A percentile compares a stretch with the other conserved stretches of the same genome.
phyloP scores from a whole-genome alignment of 176 grass and related monocot genomes.

The Cenchrus purpureus region DNA sequence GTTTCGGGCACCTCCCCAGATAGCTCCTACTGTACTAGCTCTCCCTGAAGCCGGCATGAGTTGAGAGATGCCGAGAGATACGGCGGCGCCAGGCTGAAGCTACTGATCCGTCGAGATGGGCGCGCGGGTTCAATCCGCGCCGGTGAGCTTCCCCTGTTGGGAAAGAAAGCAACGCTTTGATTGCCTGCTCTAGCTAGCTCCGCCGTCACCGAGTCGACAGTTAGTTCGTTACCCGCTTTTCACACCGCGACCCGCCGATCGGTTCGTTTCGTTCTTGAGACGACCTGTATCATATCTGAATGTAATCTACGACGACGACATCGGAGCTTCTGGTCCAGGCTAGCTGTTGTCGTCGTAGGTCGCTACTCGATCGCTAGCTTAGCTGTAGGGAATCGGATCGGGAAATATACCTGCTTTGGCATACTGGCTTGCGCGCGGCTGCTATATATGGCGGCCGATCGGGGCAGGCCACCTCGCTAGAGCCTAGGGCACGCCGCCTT shows the following conservation, averaged over 20 bases:
- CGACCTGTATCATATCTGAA: no score
- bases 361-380: no score
- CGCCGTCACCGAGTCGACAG: background rate
- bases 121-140: background rate
- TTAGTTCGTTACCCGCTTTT: conserved; percentile 12
- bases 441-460: background rate
- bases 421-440: no score
- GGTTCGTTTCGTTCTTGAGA: no score
- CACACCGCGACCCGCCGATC: background rate
- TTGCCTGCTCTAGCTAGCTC: background rate
- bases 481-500: background rate
- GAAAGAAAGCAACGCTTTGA: no score
- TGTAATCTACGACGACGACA: no score
- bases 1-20: background rate
- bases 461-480: background rate
- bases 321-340: no score
- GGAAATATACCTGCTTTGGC: no score
- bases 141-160: conserved; percentile 5
- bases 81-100: background rate
- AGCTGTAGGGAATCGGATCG: background rate
- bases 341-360: no score
- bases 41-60: no score
- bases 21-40: no score
- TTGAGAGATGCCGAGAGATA: background rate
- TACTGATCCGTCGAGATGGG: background rate